These are phyloP conservation scores for Neonothopanus nambi DNA, from an alignment of 1,284 basidiomycete genomes.

Conservation along the genomic window DNA sequence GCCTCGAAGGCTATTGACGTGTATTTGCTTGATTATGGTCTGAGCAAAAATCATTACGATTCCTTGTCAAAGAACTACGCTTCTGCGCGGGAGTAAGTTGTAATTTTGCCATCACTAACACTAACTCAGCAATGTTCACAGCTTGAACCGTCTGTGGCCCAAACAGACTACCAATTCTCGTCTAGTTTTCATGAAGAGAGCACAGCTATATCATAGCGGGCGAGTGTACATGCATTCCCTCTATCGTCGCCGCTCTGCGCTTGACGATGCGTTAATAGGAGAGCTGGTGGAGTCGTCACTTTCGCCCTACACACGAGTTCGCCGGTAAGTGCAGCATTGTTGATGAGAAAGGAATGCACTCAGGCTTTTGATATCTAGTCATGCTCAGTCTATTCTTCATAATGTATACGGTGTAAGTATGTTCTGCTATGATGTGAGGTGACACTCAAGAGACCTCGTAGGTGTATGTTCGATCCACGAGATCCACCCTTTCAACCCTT, in stretches of 20 bases:
- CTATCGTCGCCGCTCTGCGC: slow-evolving; percentile 77
- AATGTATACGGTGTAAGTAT: slow-evolving; percentile 62
- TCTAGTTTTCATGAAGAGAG: slow-evolving; percentile 77
- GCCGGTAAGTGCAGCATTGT: slow-evolving; percentile 48
- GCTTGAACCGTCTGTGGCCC: slow-evolving; percentile 66
- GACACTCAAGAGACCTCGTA: slow-evolving; percentile 33
- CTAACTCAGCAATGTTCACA: slow-evolving; percentile 27
- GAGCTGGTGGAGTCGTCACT: slow-evolving; percentile 85
- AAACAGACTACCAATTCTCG: slow-evolving; percentile 78
- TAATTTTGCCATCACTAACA: slow-evolving; percentile 2
- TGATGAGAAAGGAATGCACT: slow-evolving; percentile 5
- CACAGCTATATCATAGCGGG: slow-evolving; percentile 73
- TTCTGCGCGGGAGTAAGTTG: slow-evolving; percentile 66
- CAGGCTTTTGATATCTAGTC: slow-evolving; percentile 42
- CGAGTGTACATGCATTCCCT: slow-evolving; percentile 78
- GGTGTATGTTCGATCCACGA: slow-evolving; percentile 84
- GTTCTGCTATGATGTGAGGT: slow-evolving; percentile 13
- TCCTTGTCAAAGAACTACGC: slow-evolving; percentile 68
- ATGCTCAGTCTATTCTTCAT: slow-evolving; percentile 74
- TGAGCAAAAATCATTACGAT: slow-evolving; percentile 59
- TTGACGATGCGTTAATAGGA: slow-evolving; percentile 79
- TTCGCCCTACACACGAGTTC: slow-evolving; percentile 80
- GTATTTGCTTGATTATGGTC: slow-evolving; percentile 74
- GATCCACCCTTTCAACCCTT: slow-evolving; percentile 69
- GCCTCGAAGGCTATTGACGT: slow-evolving; percentile 74